Conservation (phyloP, 192 early-diverging fungal species). For the Coemansia erecta region DNA sequence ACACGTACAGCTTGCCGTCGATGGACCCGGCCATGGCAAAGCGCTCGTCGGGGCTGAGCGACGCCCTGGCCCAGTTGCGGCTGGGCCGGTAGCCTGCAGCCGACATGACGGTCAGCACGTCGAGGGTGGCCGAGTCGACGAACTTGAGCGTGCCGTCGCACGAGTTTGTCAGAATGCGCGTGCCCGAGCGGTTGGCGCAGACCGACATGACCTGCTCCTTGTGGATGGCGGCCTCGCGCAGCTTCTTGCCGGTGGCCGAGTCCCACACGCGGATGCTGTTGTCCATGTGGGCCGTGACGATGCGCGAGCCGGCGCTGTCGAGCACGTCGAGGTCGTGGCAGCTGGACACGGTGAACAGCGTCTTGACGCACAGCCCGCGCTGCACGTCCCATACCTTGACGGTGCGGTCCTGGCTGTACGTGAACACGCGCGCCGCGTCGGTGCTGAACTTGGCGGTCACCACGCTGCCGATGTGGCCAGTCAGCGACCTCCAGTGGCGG, state of each 20-base stretch:
- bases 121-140: slow-evolving; percentile 77
- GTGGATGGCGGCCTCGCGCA: slow-evolving; percentile 87
- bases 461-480: slow-evolving; percentile 93
- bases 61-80: slow-evolving; percentile 85
- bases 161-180: slow-evolving; percentile 85
- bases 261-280: slow-evolving; percentile 93
- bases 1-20: slow-evolving; percentile 80
- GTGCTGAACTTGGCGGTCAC: slow-evolving; percentile 81
- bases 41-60: slow-evolving; percentile 78
- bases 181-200: slow-evolving; percentile 57
- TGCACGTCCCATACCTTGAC: slow-evolving; percentile 94
- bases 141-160: slow-evolving; percentile 89
- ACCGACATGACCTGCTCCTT: slow-evolving; percentile 87
- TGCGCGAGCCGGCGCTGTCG: slow-evolving; percentile 72
- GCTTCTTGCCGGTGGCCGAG: slow-evolving; percentile 69
- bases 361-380: slow-evolving; percentile 86
- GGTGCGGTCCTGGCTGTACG: slow-evolving; percentile 93
- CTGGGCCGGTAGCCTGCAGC: slow-evolving; percentile 78
- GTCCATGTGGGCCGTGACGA: slow-evolving; percentile 93
- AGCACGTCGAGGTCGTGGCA: slow-evolving; percentile 88
- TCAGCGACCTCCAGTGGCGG: slow-evolving; percentile 84
- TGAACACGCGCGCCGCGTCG: slow-evolving; percentile 77
- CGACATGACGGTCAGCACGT: slow-evolving; percentile 58
- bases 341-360: slow-evolving; percentile 90
- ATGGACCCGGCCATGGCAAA: slow-evolving; percentile 79